Evolutionary conservation across 139 green algal species (phyloP), one percentile per base, ranked within the genome.

Genomic region (Volvox reticuliferus): DNA sequence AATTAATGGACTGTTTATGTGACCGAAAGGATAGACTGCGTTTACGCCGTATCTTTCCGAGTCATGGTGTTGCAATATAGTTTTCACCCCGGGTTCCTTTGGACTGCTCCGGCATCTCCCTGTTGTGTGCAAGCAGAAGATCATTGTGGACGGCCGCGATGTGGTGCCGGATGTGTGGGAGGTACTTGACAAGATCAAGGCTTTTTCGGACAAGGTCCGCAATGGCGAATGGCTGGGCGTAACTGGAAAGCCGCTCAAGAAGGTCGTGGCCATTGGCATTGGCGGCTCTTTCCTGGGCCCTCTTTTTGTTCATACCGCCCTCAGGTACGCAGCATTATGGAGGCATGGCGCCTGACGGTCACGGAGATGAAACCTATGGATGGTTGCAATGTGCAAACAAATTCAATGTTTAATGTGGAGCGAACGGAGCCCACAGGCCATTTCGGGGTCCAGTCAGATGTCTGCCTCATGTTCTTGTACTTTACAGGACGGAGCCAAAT

Each of bases 111-210:
- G 44, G 44, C 44, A 55, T 55, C 5, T 14, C 44, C 5, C 44
- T 55, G 44, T 55, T 55, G 44, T 55, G 44, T 55, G 44, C 44
- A 55, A 55, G 62, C 94, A 99, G 93, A 93, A 91, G 71, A 98
- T 99, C 37, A 94, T 95, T 19, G 95, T 97, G 1, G 96, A 98
- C 28, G 98, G 98, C 80, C 93, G 95, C 65, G 96, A 99, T 91
- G 97, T 99, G n/a, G 98, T 99, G 35, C 96, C 97, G 24, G 97
- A 99, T n/a, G 98, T 99, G 81, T 98, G 96, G 96, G 96, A 96
- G 62, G 98, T 99, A 80, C 97, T 99, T 65, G 98, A 99, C 91
- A 98, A 99, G 93, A 99, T 99, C 96, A 99, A 99, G 95, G 92
- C 63, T 21, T 99, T 99, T 93, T 95, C 89, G 3, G 96, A 99